Percentiles rank a stretch among this genome's conserved stretches.
These are phyloP conservation scores for Linanthus parryae DNA, from an alignment of 148 eudicot species.

Conservation along the genomic window DNA sequence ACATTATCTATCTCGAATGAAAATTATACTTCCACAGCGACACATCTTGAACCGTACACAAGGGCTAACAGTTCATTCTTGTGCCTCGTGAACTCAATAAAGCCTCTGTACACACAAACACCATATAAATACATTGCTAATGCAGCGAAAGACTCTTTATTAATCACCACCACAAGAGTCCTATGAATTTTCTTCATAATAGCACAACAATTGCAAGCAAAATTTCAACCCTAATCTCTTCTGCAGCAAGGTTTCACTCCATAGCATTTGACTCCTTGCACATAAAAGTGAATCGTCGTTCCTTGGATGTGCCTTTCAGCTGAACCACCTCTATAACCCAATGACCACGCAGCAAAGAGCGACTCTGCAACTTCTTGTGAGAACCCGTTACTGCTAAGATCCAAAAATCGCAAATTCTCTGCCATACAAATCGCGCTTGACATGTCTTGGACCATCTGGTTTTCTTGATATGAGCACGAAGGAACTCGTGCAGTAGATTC, in stretches of 20 bases:
- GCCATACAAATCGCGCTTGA: constrained; percentile 44
- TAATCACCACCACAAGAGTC: too few species aligned
- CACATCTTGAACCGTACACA: too few species aligned
- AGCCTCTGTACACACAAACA: too few species aligned
- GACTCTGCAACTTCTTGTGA: constrained; percentile 33
- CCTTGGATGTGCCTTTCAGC: constrained; percentile 43
- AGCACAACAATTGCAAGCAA: too few species aligned
- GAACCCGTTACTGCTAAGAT: constrained; percentile 74
- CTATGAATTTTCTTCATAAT: too few species aligned
- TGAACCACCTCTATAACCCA: constrained; percentile 30
- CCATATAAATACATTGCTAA: too few species aligned
- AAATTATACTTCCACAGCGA: too few species aligned
- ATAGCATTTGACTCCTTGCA: constrained; percentile 53
- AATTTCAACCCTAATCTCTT: constrained; percentile 47
- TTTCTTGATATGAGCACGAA: constrained; percentile 23
- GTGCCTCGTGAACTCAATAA: too few species aligned
- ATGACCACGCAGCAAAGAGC: constrained; percentile 60
- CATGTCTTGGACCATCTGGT: constrained; percentile 33
- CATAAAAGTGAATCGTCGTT: constrained; percentile 46
- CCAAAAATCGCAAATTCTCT: constrained; percentile 50
- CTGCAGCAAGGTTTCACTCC: constrained; percentile 70
- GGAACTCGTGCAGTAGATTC: constrained; percentile 21
- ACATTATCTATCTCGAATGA: too few species aligned
- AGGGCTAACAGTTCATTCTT: too few species aligned
- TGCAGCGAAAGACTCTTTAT: too few species aligned